A percentile compares a stretch with the other conserved stretches of the same genome.
phyloP scores from a whole-genome alignment of 345 rosid genomes.

The Lepidium didymum region DNA sequence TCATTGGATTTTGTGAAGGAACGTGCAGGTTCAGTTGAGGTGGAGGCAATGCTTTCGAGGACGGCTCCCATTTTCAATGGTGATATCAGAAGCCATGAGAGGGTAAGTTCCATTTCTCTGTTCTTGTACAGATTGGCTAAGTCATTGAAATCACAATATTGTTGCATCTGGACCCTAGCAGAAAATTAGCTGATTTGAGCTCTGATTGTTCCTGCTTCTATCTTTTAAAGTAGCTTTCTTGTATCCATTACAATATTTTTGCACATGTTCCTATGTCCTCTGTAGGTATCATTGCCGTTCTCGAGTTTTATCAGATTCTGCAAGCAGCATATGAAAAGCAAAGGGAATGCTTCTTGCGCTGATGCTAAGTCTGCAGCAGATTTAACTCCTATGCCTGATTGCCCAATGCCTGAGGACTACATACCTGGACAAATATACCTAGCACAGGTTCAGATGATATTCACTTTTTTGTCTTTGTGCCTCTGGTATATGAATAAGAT shows the following conservation, averaged over 20 bases:
- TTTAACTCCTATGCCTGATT: constrained; percentile 22
- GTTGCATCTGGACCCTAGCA: not conserved
- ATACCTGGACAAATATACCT: constrained; percentile 56
- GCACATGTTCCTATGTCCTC: not conserved
- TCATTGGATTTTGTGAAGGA: constrained; percentile 37
- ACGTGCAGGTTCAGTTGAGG: constrained; percentile 49
- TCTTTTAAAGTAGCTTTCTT: not conserved
- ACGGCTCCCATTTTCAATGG: constrained; percentile 69
- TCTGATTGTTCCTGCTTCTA: not conserved
- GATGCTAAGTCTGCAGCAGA: constrained; percentile 26
- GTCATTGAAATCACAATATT: not conserved
- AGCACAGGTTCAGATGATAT: constrained; percentile 58
- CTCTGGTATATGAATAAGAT: constrained; percentile 4
- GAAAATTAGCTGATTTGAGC: not conserved
- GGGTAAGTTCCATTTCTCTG: constrained; percentile 37
- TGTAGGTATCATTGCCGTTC: constrained; percentile 74
- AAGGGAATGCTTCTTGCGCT: constrained; percentile 12
- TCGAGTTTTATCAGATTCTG: constrained; percentile 57
- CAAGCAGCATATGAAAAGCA: constrained; percentile 43
- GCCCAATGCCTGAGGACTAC: constrained; percentile 25
- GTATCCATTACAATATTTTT: not conserved
- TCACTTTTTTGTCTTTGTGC: not conserved
- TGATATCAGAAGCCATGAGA: constrained; percentile 86
- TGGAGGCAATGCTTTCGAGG: constrained; percentile 76
- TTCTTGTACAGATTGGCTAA: not conserved